Percentiles rank a stretch among this genome's conserved stretches.
These are phyloP conservation scores for Phylloporus scabripes DNA, from an alignment of 768 basidiomycete genomes.

Conservation along the genomic window DNA sequence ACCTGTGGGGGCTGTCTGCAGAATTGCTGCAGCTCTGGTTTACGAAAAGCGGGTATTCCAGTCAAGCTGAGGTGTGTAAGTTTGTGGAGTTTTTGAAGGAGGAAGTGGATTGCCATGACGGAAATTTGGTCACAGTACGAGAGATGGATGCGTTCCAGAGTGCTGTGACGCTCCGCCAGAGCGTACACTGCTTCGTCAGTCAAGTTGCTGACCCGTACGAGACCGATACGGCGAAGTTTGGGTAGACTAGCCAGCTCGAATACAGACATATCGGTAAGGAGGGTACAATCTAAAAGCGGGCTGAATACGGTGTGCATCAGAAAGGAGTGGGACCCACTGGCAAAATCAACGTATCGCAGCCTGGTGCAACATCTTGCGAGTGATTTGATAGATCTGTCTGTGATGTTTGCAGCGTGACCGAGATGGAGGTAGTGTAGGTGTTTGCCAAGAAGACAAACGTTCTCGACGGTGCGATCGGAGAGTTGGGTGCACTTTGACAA, in stretches of 20 bases:
- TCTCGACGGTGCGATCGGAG: conserved; percentile 78
- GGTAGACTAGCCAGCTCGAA: conserved; percentile 84
- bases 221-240: conserved; percentile 89
- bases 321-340: conserved; percentile 54
- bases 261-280: conserved; percentile 90
- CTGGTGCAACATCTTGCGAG: conserved; percentile 86
- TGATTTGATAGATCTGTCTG: conserved; percentile 79
- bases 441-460: conserved; percentile 83
- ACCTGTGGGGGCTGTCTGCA: conserved; percentile 87
- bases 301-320: conserved; percentile 5
- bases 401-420: conserved; percentile 86
- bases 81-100: conserved; percentile 83
- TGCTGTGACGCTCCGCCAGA: conserved; percentile 76
- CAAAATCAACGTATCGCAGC: conserved; percentile 92
- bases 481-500: conserved; percentile 77
- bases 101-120: conserved; percentile 84
- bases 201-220: conserved; percentile 87
- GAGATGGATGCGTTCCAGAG: conserved; percentile 92
- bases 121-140: conserved; percentile 96
- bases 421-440: conserved; percentile 93
- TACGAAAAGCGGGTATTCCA: conserved; percentile 90
- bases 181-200: conserved; percentile 93
- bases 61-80: conserved; percentile 94
- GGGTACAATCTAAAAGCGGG: conserved; percentile 59
- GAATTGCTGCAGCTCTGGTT: conserved; percentile 80